These are phyloP conservation scores for Colletotrichum euphorbiae DNA, from an alignment of 2,329 filamentous ascomycete species.

Conservation along the genomic window DNA sequence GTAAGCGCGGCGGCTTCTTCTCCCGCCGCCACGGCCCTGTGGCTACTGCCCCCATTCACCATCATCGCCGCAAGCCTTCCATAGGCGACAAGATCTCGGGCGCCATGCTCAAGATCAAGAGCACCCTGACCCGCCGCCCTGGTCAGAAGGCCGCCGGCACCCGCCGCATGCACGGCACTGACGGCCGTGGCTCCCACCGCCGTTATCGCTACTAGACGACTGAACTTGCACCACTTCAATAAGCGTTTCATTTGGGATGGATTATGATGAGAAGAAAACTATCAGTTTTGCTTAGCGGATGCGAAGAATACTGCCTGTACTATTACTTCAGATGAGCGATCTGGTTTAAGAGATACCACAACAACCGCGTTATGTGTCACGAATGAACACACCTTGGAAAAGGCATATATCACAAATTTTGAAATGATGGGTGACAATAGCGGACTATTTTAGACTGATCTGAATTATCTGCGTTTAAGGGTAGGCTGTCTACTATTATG, in stretches of 20 bases:
- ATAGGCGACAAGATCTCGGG: slow-evolving; percentile 84
- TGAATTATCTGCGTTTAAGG: not conserved
- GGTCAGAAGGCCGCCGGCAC: slow-evolving; percentile 77
- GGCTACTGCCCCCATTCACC: slow-evolving; percentile 57
- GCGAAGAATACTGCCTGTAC: slow-evolving; percentile 23
- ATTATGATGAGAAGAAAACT: slow-evolving; percentile 2
- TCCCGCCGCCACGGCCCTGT: slow-evolving; percentile 47
- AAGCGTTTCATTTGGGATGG: slow-evolving; percentile 8
- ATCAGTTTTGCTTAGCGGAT: not conserved
- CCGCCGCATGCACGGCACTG: slow-evolving; percentile 79
- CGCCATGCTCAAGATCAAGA: slow-evolving; percentile 79
- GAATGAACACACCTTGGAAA: not conserved
- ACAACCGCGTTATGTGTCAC: slow-evolving; percentile 14
- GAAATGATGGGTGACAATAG: not conserved
- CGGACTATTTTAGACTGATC: not conserved
- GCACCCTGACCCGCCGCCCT: slow-evolving; percentile 74
- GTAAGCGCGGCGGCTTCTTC: slow-evolving; percentile 55
- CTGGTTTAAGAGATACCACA: slow-evolving; percentile 29
- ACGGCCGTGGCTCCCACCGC: slow-evolving; percentile 69
- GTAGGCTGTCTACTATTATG: not conserved
- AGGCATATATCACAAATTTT: not conserved
- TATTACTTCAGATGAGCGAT: slow-evolving; percentile 20
- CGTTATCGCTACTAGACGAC: slow-evolving; percentile 41
- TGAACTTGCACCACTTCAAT: not conserved
- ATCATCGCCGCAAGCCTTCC: slow-evolving; percentile 75